Evolutionary conservation across 2,329 filamentous ascomycete genomes (phyloP).

Genomic region (Ophiosphaerella herpotricha): DNA sequence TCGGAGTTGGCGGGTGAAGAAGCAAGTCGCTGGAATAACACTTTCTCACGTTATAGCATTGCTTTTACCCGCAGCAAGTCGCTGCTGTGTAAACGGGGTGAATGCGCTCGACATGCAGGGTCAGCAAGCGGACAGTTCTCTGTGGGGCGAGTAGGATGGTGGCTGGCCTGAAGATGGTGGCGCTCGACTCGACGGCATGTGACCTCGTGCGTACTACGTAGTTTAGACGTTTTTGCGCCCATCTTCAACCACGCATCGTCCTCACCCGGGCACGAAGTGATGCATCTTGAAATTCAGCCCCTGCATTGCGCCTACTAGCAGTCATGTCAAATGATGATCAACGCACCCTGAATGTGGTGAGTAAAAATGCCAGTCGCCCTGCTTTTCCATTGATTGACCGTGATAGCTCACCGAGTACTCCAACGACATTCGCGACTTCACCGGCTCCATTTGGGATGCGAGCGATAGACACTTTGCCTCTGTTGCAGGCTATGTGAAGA

Average conservation of each 20-base stretch:
- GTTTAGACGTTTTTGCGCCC: conserved; percentile 1
- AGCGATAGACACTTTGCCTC: conserved; percentile 81
- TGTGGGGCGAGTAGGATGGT: conserved; percentile 9
- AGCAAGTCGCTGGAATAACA: conserved; percentile 8
- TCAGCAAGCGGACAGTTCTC: conserved; percentile 17
- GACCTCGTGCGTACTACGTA: conserved; percentile 11
- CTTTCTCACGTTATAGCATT: conserved; percentile 2
- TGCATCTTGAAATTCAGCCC: background rate
- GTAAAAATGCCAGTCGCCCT: conserved; percentile 35
- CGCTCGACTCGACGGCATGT: conserved; percentile 11
- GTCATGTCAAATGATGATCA: conserved; percentile 79
- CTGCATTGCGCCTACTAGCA: background rate
- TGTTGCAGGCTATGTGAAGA: conserved; percentile 71
- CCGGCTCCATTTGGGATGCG: conserved; percentile 74
- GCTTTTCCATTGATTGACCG: conserved; percentile 12
- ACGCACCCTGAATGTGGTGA: conserved; percentile 76
- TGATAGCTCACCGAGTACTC: conserved; percentile 61
- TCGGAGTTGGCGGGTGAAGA: conserved; percentile 13
- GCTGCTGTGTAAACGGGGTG: conserved; percentile 8
- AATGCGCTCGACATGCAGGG: conserved; percentile 15
- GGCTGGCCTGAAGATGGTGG: conserved; percentile 19
- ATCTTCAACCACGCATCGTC: conserved; percentile 4
- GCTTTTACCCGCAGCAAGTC: conserved; percentile 8
- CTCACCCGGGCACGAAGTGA: background rate
- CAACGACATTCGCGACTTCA: conserved; percentile 71